Evolutionary conservation across 2,329 filamentous ascomycete genomes (phyloP).

Genomic region (Penicillium sp.): DNA sequence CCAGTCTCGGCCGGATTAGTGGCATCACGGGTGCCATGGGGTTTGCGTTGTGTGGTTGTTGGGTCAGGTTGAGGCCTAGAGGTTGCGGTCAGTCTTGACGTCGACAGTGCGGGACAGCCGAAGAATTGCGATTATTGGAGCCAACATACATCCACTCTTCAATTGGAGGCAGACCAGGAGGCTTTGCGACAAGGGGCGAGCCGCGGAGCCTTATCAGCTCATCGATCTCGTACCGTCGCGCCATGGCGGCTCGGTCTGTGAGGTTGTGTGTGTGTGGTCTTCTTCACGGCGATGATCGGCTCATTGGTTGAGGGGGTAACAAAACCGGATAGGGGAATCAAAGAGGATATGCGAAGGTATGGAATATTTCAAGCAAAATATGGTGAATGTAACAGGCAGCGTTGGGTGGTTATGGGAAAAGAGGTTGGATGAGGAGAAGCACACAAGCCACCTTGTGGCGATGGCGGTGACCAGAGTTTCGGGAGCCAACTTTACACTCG

Average conservation of each 20-base stretch:
- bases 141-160: conserved; percentile 87
- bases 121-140: conserved; percentile 12
- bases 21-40: conserved; percentile 37
- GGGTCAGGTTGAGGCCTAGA: conserved; percentile 45
- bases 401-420: conserved; percentile 12
- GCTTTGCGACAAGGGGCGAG: conserved; percentile 81
- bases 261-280: conserved; percentile 26
- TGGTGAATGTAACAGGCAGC: conserved; percentile 2
- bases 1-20: conserved; percentile 36
- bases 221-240: conserved; percentile 70
- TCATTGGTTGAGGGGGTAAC: conserved; percentile 29
- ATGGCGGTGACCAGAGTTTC: conserved; percentile 25
- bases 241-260: conserved; percentile 37
- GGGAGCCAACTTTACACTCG: conserved; percentile 3
- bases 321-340: conserved; percentile 3
- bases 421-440: conserved; percentile 24
- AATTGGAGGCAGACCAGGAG: conserved; percentile 72
- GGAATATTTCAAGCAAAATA: neutral
- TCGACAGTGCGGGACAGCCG: conserved; percentile 7
- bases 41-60: conserved; percentile 39
- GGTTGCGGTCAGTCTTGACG: conserved; percentile 23
- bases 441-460: conserved; percentile 30
- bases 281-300: conserved; percentile 29
- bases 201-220: conserved; percentile 72
- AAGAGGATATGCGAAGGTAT: neutral